phyloP scores from a whole-genome alignment of 1,284 basidiomycete genomes.

The Apiotrichum akiyoshidainum region DNA sequence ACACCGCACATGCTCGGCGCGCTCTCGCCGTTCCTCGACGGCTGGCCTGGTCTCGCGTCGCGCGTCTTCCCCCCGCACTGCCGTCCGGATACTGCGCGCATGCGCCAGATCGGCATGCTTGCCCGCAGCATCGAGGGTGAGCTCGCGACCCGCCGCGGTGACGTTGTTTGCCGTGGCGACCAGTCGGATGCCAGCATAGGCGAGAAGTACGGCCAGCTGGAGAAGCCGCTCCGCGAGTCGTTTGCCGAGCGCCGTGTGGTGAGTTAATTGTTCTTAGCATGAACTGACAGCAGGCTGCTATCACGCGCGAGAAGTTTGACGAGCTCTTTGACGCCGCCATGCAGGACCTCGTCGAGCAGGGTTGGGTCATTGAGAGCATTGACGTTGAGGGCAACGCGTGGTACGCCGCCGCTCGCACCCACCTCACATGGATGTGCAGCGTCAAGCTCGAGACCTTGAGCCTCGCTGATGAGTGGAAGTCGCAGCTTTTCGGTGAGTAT shows the following conservation, averaged over 20 bases:
- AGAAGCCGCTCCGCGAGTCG: slow-evolving; percentile 52
- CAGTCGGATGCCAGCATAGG: slow-evolving; percentile 64
- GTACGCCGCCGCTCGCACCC: slow-evolving; percentile 69
- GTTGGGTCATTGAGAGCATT: slow-evolving; percentile 69
- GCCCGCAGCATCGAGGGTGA: slow-evolving; percentile 69
- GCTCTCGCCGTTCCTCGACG: slow-evolving; percentile 56
- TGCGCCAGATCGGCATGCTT: slow-evolving; percentile 69
- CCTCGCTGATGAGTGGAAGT: slow-evolving; percentile 67
- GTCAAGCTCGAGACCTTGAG: slow-evolving; percentile 66
- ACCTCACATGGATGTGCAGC: slow-evolving; percentile 68
- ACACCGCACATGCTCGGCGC: slow-evolving; percentile 32
- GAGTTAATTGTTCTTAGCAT: slow-evolving; percentile 11
- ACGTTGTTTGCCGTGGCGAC: slow-evolving; percentile 62
- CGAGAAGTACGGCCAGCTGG: slow-evolving; percentile 67
- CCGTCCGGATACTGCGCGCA: slow-evolving; percentile 74
- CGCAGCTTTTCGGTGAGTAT: slow-evolving; percentile 62
- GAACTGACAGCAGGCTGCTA: slow-evolving; percentile 28
- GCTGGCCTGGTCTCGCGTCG: slow-evolving; percentile 72
- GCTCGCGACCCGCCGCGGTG: slow-evolving; percentile 67
- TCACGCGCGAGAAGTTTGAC: slow-evolving; percentile 39
- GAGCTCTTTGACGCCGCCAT: slow-evolving; percentile 63
- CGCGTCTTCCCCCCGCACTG: slow-evolving; percentile 77
- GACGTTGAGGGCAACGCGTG: slow-evolving; percentile 72
- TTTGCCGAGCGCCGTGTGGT: slow-evolving; percentile 39
- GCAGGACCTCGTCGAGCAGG: slow-evolving; percentile 73